Conservation (phyloP, 176 grass and related monocot species). For the Oryza meyeriana region DNA sequence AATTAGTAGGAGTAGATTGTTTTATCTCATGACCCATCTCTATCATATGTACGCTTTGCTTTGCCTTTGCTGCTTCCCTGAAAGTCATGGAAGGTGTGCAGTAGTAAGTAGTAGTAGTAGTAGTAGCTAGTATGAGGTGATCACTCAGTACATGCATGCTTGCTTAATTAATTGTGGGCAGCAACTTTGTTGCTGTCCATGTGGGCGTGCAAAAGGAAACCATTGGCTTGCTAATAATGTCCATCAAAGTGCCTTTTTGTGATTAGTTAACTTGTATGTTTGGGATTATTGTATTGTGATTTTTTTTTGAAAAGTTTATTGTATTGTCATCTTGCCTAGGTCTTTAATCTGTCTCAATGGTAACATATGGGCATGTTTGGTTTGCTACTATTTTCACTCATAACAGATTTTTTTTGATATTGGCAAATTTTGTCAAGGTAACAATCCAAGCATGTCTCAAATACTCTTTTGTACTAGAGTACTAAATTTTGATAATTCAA, state of each 20-base stretch:
- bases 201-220: background rate
- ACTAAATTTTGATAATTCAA: background rate
- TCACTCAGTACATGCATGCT: background rate
- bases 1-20: background rate
- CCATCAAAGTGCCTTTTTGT: background rate
- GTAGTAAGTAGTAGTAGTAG: background rate
- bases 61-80: slow-evolving; percentile 7
- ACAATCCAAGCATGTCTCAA: background rate
- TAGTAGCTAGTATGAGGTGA: background rate
- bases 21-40: slow-evolving; percentile 32
- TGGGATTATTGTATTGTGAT: background rate
- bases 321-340: background rate
- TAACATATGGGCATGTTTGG: background rate
- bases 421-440: too few species aligned
- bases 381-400: background rate
- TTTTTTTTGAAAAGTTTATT: too few species aligned
- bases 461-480: background rate
- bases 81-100: slow-evolving; percentile 13
- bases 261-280: background rate
- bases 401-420: too few species aligned
- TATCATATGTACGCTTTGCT: slow-evolving; percentile 1
- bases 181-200: slow-evolving; percentile 6
- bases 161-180: background rate
- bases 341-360: background rate
- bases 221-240: background rate